Evolutionary conservation across 2,329 filamentous ascomycete genomes (phyloP).

Genomic region (Arthrobotrys musiformis): DNA sequence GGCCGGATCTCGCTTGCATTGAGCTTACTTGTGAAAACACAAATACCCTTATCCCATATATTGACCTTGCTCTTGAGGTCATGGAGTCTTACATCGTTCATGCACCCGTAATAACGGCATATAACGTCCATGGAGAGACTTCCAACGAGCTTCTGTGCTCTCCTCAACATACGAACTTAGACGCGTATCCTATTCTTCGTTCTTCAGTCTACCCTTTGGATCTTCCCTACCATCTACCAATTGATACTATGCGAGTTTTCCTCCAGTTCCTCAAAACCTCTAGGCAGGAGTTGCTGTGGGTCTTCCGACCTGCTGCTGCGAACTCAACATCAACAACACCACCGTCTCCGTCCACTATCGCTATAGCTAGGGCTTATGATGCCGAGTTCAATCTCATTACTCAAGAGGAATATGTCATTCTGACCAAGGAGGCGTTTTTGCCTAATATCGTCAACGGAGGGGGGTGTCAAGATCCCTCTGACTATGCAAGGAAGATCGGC

Average conservation of each 20-base stretch:
- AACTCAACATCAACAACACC: neutral
- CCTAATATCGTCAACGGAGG: neutral
- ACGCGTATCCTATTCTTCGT: slow-evolving; percentile 10
- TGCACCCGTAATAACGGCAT: neutral
- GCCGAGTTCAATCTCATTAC: slow-evolving; percentile 8
- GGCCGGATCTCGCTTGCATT: slow-evolving; percentile 60
- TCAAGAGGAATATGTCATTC: slow-evolving; percentile 3
- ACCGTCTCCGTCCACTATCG: neutral
- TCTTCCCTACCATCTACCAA: slow-evolving; percentile 7
- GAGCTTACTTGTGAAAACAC: slow-evolving; percentile 60
- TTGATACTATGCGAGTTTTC: slow-evolving; percentile 6
- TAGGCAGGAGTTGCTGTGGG: neutral
- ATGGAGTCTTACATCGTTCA: slow-evolving; percentile 57
- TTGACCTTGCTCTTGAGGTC: slow-evolving; percentile 61
- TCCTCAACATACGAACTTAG: slow-evolving; percentile 4
- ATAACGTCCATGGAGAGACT: slow-evolving; percentile 6
- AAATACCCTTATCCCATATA: slow-evolving; percentile 59
- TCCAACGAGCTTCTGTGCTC: neutral
- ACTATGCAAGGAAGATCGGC: neutral
- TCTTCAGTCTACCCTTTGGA: neutral
- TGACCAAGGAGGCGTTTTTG: slow-evolving; percentile 7
- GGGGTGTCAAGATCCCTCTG: neutral
- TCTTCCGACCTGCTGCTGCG: neutral
- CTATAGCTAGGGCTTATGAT: neutral
- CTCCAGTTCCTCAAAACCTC: slow-evolving; percentile 8